phyloP scores from a whole-genome alignment of 225 moss, liverwort and hornwort species.

The Anthoceros angustus region DNA sequence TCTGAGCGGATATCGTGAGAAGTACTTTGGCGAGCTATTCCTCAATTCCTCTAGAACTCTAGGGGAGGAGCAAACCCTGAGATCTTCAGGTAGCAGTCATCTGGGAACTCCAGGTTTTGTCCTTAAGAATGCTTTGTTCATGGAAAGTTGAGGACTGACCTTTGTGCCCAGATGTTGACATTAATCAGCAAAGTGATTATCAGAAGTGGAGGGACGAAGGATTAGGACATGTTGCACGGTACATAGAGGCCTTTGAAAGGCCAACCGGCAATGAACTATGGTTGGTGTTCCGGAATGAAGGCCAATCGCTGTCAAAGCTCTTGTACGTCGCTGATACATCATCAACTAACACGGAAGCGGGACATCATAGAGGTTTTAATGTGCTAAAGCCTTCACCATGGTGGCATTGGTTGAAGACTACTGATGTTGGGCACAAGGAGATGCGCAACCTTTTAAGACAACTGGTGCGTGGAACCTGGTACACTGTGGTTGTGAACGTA shows the following conservation, averaged over 20 bases:
- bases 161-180: not conserved
- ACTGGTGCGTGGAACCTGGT: slow-evolving; percentile 12
- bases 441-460: slow-evolving; percentile 53
- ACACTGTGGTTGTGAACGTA: not conserved
- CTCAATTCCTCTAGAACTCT: slow-evolving; percentile 32
- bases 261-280: slow-evolving; percentile 45
- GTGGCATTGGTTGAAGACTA: slow-evolving; percentile 82
- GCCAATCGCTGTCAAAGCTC: slow-evolving; percentile 53
- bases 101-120: not conserved
- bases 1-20: slow-evolving; percentile 72
- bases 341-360: slow-evolving; percentile 23
- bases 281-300: slow-evolving; percentile 74
- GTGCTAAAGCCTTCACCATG: slow-evolving; percentile 66
- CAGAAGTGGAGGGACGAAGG: slow-evolving; percentile 18
- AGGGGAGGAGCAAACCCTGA: slow-evolving; percentile 8
- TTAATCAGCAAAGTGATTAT: slow-evolving; percentile 10
- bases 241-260: slow-evolving; percentile 61
- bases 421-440: slow-evolving; percentile 42
- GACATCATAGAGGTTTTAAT: slow-evolving; percentile 38
- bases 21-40: slow-evolving; percentile 58
- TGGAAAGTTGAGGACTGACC: too few relatives aligned
- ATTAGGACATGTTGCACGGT: slow-evolving; percentile 49
- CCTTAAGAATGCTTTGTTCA: too few relatives aligned
- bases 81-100: slow-evolving; percentile 10
- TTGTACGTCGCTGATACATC: slow-evolving; percentile 32